A percentile compares a stretch with the other conserved stretches of the same genome.
These are phyloP conservation scores for Russula vinacea DNA, from an alignment of 768 basidiomycete genomes.

Conservation along the genomic window DNA sequence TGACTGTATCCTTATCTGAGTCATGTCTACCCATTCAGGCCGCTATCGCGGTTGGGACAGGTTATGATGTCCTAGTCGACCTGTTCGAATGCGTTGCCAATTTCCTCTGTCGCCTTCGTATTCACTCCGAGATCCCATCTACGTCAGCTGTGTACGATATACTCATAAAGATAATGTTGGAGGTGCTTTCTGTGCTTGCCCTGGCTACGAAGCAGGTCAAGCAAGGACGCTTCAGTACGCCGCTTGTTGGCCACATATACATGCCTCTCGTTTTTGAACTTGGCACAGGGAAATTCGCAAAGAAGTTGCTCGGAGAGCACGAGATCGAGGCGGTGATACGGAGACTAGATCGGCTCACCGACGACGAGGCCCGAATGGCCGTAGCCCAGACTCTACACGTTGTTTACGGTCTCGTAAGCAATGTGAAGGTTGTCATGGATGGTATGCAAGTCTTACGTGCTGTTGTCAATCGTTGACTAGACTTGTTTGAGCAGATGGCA, in stretches of 20 bases:
- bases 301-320: not conserved
- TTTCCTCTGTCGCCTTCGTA: not conserved
- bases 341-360: not conserved
- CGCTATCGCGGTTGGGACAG: not conserved
- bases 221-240: conserved; percentile 1
- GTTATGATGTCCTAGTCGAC: not conserved
- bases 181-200: not conserved
- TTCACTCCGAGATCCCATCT: not conserved
- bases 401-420: not conserved
- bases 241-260: not conserved
- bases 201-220: not conserved
- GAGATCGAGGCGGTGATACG: not conserved
- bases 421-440: not conserved
- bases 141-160: not conserved
- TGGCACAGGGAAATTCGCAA: not conserved
- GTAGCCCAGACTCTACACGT: not conserved
- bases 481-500: not conserved
- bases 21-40: not conserved
- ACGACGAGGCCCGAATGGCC: not conserved
- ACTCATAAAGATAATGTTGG: not conserved
- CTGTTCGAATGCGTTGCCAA: not conserved
- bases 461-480: not conserved
- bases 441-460: not conserved
- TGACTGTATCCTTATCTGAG: not conserved
- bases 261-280: not conserved